phyloP scores from a whole-genome alignment of 164 flowering plant species.

The Annona squamosa region DNA sequence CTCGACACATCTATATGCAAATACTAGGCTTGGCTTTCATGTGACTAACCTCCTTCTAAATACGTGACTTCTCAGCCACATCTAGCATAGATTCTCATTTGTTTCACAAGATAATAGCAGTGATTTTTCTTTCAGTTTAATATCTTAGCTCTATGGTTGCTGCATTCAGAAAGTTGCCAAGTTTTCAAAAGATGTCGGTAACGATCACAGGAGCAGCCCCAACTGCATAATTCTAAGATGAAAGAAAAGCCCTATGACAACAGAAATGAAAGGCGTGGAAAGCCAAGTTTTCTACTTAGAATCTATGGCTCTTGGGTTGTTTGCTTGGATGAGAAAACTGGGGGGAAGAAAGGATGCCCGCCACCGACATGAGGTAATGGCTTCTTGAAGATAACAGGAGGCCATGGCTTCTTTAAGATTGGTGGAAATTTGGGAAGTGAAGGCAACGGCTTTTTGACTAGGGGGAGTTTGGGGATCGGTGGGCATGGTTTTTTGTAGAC shows the following conservation, averaged over 20 bases:
- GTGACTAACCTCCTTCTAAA: too few species aligned
- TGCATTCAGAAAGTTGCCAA: not conserved
- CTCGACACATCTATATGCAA: too few species aligned
- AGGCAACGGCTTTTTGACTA: not conserved
- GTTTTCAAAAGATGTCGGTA: not conserved
- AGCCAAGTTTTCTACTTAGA: not conserved
- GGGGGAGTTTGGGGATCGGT: slow-evolving; percentile 15
- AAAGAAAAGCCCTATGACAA: not conserved
- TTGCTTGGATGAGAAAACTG: not conserved
- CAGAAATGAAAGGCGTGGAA: not conserved
- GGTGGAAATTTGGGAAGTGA: slow-evolving; percentile 18
- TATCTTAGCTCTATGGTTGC: too few species aligned
- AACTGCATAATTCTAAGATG: not conserved
- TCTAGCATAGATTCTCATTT: too few species aligned
- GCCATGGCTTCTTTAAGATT: not conserved
- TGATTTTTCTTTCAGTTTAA: too few species aligned
- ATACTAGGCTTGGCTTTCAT: too few species aligned
- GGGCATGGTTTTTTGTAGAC: slow-evolving; percentile 17
- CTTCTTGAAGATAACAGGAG: not conserved
- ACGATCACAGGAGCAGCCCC: not conserved
- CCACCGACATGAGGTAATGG: not conserved
- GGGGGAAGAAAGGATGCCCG: not conserved
- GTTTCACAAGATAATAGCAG: too few species aligned
- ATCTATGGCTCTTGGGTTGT: not conserved
- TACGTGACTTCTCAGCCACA: too few species aligned